These are phyloP conservation scores for Camellia oleifera DNA, from an alignment of 179 eudicot genomes.

Conservation along the genomic window DNA sequence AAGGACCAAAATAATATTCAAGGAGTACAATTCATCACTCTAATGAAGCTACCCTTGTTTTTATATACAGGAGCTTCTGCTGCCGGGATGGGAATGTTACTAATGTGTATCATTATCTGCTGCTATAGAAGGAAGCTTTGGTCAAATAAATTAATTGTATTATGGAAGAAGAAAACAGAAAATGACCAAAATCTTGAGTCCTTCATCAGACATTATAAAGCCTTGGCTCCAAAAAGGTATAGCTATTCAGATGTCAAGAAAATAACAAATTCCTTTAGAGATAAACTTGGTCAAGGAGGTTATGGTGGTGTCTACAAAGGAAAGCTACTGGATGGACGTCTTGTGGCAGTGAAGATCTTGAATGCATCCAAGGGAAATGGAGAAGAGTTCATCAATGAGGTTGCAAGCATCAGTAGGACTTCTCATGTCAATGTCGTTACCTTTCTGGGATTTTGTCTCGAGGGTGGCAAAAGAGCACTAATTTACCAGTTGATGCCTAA, in stretches of 20 bases:
- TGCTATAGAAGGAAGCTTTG: not conserved
- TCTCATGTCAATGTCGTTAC: conserved; percentile 30
- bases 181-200: conserved; percentile 9
- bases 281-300: conserved; percentile 32
- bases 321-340: conserved; percentile 13
- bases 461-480: conserved; percentile 21
- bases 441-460: conserved; percentile 25
- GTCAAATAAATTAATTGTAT: not conserved
- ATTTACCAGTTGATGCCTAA: conserved; percentile 32
- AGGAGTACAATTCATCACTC: not conserved
- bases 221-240: conserved; percentile 24
- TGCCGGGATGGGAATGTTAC: not conserved
- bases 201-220: conserved; percentile 5
- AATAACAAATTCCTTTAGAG: conserved; percentile 26
- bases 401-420: conserved; percentile 27
- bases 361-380: conserved; percentile 26
- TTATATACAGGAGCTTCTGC: not conserved
- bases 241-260: conserved; percentile 23
- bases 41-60: not conserved
- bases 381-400: conserved; percentile 32
- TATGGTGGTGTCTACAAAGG: conserved; percentile 31
- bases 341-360: conserved; percentile 32
- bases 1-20: not conserved
- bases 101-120: not conserved
- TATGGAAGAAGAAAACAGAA: not conserved